Evolutionary conservation across 257 asterid species (phyloP).

Genomic region (Solanum pimpinellifolium): DNA sequence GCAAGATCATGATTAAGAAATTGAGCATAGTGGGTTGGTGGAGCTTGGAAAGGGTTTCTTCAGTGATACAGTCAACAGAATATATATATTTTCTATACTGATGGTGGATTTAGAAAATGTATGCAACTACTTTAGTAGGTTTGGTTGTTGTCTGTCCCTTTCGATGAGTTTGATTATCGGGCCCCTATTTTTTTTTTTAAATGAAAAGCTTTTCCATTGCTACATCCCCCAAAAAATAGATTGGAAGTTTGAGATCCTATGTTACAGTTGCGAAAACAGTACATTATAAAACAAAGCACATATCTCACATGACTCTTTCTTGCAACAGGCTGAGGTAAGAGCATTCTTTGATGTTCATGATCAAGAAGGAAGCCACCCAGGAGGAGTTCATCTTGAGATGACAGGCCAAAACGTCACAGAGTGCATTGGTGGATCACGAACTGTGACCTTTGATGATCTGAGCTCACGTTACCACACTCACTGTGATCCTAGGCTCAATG

Average conservation of each 20-base stretch:
- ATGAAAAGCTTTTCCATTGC: background rate
- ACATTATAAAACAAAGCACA: background rate
- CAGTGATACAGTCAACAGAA: background rate
- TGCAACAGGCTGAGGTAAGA: constrained; percentile 61
- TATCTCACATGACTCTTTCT: background rate
- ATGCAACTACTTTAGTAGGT: background rate
- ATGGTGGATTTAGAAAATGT: background rate
- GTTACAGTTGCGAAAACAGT: background rate
- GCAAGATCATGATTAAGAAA: background rate
- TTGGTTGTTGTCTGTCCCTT: constrained; percentile 18
- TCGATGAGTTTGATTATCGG: constrained; percentile 16
- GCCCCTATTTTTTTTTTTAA: background rate
- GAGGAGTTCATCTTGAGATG: constrained; percentile 82
- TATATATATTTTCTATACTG: background rate
- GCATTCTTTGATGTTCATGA: constrained; percentile 88
- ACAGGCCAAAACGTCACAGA: constrained; percentile 87
- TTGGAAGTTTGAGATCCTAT: background rate
- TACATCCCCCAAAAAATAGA: background rate
- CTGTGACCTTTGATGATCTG: constrained; percentile 69
- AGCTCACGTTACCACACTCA: constrained; percentile 83
- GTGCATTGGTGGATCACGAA: constrained; percentile 73
- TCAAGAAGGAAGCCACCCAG: constrained; percentile 84
- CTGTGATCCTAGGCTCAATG: constrained; percentile 71
- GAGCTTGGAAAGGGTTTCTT: background rate
- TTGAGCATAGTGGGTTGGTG: background rate